Evolutionary conservation across 2,329 filamentous ascomycete species (phyloP), one percentile per base, ranked within the genome.

Genomic region (Aureobasidium mangrovei): DNA sequence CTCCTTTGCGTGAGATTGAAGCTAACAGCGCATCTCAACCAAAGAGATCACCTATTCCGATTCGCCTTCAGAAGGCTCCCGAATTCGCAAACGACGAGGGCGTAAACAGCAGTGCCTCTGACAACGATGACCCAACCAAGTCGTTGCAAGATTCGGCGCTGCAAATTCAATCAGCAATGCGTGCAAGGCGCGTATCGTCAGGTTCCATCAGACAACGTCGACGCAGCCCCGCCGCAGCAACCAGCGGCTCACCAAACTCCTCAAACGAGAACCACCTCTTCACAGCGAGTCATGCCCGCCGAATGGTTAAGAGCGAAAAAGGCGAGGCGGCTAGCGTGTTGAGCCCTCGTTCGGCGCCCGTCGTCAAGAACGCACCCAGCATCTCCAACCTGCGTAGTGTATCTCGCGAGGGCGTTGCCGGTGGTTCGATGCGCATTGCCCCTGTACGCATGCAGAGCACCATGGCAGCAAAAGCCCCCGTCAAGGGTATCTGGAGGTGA

Each of bases 291-390:
- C 82, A 85, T 58, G 82, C 83, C 28, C 74, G 84, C 41, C 75
- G 84, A 10, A 85, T 86, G 80, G 79, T 82, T 38, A 82, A 78
- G 63, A 77, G 74, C 45, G 78, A 82, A 32, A 80, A 79, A 60
- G 79, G 80, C 40, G 72, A 74, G 46, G 76, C 79, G 33, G 59
- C 62, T 4, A 79, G 75, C 55, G 81, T 86, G 10, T 69, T 86
- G 47, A 83, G 80, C 60, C 83, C 84, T 29, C 74, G 82, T 33
- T 76, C 61, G 29, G 72, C 79, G 18, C 77, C 81, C 1, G 74
- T 85, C 29, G 74, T 77, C 61, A 85, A 85, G 65, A 68, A 68
- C 38, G 73, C 69, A 4, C 69, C 68, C 54, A 70, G 69, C 18
- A 36, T 48, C 24, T 27, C 42, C 18, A 42, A 29, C 24, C 26